Percentiles rank a stretch among this genome's conserved stretches.
phyloP scores from a whole-genome alignment of 257 asterid species.

The Linaria vulgaris region DNA sequence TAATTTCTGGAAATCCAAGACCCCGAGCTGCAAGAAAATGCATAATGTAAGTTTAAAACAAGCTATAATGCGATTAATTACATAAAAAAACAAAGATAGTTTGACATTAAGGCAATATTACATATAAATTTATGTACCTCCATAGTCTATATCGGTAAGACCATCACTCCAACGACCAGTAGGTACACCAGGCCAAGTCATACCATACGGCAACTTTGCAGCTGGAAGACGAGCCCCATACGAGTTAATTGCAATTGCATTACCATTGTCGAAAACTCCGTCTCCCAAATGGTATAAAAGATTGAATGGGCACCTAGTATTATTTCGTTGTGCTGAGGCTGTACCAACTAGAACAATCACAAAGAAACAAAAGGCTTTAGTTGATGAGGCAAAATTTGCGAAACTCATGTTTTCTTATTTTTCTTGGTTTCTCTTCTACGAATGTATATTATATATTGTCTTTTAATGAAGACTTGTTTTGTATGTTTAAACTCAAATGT shows the following conservation, averaged over 20 bases:
- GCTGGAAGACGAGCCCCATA: neutral
- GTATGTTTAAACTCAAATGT: too few species aligned
- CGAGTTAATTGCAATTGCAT: neutral
- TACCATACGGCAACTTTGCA: neutral
- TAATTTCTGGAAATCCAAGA: slow-evolving; percentile 11
- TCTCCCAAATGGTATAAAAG: neutral
- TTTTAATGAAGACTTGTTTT: too few species aligned
- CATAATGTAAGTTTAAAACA: too few species aligned
- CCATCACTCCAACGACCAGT: neutral
- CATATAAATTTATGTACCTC: neutral
- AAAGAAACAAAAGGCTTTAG: neutral
- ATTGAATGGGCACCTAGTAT: neutral
- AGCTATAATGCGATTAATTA: too few species aligned
- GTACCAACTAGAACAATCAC: neutral
- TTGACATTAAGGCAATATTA: neutral
- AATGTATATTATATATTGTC: too few species aligned
- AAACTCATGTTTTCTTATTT: too few species aligned
- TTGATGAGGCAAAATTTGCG: too few species aligned
- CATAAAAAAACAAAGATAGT: too few species aligned
- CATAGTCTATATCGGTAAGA: neutral
- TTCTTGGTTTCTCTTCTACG: too few species aligned
- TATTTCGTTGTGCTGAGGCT: neutral
- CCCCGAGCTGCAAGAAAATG: slow-evolving; percentile 5
- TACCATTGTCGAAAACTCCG: neutral
- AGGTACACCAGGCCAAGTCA: neutral